Conservation (phyloP, 108 stramenopile species). For the Parmales sp. region DNA sequence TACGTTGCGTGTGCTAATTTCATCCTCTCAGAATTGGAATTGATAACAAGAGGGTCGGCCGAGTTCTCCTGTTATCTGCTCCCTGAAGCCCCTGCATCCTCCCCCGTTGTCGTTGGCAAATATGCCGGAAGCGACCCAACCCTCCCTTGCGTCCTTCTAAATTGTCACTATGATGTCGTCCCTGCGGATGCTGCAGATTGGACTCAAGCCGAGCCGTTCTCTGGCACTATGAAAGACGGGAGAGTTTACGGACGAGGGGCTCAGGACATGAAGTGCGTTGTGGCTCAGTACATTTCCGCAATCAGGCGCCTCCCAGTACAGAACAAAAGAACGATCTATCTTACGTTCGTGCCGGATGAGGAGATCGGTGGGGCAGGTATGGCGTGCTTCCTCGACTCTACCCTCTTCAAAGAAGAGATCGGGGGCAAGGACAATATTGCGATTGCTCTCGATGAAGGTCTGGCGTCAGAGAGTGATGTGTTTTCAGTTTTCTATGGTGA, state of each 20-base stretch:
- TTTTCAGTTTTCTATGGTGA: conserved; percentile 95
- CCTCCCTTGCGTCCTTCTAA: conserved; percentile 74
- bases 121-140: conserved; percentile 66
- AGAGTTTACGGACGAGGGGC: conserved; percentile 84
- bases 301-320: conserved; percentile 5
- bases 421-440: conserved; percentile 41
- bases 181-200: conserved; percentile 56
- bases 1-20: not conserved
- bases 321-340: conserved; percentile 25
- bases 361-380: conserved; percentile 81
- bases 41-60: conserved; percentile 6
- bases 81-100: conserved; percentile 9
- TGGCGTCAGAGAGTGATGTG: conserved; percentile 57
- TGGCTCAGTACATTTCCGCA: conserved; percentile 71
- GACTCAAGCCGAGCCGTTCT: conserved; percentile 72
- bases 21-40: not conserved
- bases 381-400: conserved; percentile 59
- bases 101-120: conserved; percentile 74
- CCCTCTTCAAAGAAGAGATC: conserved; percentile 32
- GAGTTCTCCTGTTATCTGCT: not conserved
- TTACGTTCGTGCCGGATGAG: conserved; percentile 52
- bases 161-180: conserved; percentile 94
- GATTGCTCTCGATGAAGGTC: conserved; percentile 76
- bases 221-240: conserved; percentile 55
- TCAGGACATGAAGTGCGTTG: conserved; percentile 96